Evolutionary conservation across 192 early-diverging fungal species (phyloP).

Genomic region (Coemansia nantahalensis): DNA sequence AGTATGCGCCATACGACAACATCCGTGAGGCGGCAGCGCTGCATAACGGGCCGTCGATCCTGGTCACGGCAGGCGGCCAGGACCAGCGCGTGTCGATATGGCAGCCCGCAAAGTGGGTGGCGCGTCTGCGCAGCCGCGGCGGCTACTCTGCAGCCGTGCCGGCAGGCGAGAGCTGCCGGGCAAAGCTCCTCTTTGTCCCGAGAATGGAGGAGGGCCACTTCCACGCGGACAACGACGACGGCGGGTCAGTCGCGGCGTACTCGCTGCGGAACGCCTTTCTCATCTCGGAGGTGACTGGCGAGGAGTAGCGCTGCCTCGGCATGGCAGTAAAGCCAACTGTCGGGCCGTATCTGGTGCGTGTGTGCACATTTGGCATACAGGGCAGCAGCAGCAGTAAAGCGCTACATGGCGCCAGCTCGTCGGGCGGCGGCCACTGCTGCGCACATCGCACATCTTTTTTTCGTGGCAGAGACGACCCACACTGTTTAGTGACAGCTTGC

Average conservation of each 20-base stretch:
- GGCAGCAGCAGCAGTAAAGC: too few relatives aligned
- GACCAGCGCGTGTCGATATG: constrained; percentile 81
- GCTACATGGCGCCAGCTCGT: too few relatives aligned
- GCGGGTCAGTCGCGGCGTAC: constrained; percentile 19
- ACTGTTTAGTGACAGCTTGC: too few relatives aligned
- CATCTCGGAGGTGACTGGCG: constrained; percentile 10
- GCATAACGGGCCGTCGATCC: constrained; percentile 54
- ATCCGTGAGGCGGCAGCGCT: constrained; percentile 8
- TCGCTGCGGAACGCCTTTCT: constrained; percentile 40
- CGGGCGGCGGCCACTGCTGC: too few relatives aligned
- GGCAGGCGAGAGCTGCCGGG: too few relatives aligned
- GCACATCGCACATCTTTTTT: too few relatives aligned
- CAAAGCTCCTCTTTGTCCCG: constrained; percentile 33
- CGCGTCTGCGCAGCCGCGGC: constrained; percentile 60
- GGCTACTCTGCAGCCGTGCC: constrained; percentile 6
- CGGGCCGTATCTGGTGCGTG: too few relatives aligned
- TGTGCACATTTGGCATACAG: too few relatives aligned
- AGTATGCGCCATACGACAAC: constrained; percentile 74
- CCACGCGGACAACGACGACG: constrained; percentile 8
- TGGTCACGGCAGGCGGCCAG: constrained; percentile 72
- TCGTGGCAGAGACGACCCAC: too few relatives aligned
- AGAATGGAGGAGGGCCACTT: constrained; percentile 35
- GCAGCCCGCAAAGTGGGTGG: constrained; percentile 88
- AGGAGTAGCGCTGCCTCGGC: too few relatives aligned
- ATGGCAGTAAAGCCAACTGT: too few relatives aligned